Evolutionary conservation across 371 early-diverging fungal genomes (phyloP).

Genomic region (Rhizopus delemar): DNA sequence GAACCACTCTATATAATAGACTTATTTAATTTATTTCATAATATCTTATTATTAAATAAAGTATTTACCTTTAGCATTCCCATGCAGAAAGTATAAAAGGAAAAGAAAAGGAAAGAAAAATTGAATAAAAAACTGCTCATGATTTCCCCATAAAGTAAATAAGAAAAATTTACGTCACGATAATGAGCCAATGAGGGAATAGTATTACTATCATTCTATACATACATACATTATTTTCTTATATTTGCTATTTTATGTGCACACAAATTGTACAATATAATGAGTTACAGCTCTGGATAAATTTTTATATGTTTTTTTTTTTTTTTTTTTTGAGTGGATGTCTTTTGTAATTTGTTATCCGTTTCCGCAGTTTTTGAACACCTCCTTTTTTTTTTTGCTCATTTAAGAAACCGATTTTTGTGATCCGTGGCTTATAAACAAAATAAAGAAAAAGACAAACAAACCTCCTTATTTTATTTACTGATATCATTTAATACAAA

Average conservation of each 20-base stretch:
- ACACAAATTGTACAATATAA: no score
- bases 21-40: no score
- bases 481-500: no score
- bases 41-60: background rate
- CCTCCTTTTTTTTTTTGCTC: background rate
- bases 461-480: no score
- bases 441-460: background rate
- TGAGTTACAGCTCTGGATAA: no score
- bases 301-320: no score
- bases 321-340: background rate
- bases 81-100: slow-evolving; percentile 8
- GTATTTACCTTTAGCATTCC: slow-evolving; percentile 20
- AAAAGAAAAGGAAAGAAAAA: background rate
- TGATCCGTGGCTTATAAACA: slow-evolving; percentile 2
- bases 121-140: background rate
- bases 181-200: background rate
- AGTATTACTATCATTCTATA: no score
- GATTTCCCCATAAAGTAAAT: background rate
- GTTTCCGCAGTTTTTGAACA: background rate
- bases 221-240: no score
- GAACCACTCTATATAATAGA: slow-evolving; percentile 17
- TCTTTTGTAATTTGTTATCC: background rate
- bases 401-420: background rate
- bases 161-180: background rate
- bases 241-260: no score